Evolutionary conservation across 2,329 filamentous ascomycete species (phyloP).

Genomic region (Phialocephala subalpina): DNA sequence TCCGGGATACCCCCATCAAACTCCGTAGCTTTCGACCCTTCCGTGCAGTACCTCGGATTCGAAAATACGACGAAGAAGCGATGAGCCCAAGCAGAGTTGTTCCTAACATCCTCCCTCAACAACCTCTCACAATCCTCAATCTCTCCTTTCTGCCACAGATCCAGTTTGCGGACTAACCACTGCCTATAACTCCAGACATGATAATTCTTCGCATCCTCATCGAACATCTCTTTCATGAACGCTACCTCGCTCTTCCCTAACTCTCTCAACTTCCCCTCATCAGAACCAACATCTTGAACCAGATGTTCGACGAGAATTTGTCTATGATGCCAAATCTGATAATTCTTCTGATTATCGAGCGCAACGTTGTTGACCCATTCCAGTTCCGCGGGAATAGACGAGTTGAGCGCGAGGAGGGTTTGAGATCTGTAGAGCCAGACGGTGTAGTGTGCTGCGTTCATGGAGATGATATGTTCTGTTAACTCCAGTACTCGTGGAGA

Average conservation of each 20-base stretch:
- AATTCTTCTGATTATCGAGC: conserved; percentile 90
- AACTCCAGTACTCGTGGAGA: conserved; percentile 80
- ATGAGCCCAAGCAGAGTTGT: conserved; percentile 98
- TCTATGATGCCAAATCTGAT: conserved; percentile 92
- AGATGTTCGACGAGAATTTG: conserved; percentile 70
- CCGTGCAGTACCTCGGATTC: conserved; percentile 59
- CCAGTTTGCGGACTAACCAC: conserved; percentile 69
- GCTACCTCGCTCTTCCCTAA: conserved; percentile 72
- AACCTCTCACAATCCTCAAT: conserved; percentile 75
- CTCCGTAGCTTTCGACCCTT: conserved; percentile 57
- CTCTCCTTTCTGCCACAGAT: conserved; percentile 70
- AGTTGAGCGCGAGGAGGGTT: conserved; percentile 70
- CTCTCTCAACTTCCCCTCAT: conserved; percentile 58
- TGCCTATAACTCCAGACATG: conserved; percentile 98
- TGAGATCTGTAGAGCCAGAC: conserved; percentile 96
- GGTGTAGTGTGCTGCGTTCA: conserved; percentile 98
- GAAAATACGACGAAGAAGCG: conserved; percentile 92
- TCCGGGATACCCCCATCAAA: conserved; percentile 65
- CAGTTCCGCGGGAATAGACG: conserved; percentile 62
- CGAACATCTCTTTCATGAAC: conserved; percentile 84
- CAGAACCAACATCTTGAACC: conserved; percentile 66
- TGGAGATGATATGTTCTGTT: conserved; percentile 86
- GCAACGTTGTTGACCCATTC: conserved; percentile 87
- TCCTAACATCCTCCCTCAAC: conserved; percentile 83
- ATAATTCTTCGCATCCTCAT: conserved; percentile 93